A percentile compares a stretch with the other conserved stretches of the same genome.
phyloP scores from a whole-genome alignment of 768 basidiomycete genomes.

The Leucocoprinus leucothites region DNA sequence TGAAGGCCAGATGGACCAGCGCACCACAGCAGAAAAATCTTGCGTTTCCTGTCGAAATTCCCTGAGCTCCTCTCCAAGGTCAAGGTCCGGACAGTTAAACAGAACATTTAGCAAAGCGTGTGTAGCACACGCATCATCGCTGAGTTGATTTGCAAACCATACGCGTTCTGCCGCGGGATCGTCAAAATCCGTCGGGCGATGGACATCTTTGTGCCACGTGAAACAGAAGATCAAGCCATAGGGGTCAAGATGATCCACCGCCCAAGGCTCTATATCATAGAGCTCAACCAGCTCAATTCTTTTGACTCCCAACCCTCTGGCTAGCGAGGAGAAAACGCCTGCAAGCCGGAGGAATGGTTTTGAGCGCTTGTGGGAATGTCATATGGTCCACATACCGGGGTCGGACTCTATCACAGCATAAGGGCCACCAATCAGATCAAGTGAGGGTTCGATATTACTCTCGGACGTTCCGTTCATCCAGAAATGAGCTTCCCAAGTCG shows the following conservation, averaged over 20 bases:
- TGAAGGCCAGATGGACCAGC: conserved; percentile 19
- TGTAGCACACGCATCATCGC: conserved; percentile 63
- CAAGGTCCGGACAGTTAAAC: conserved; percentile 50
- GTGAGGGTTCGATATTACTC: not conserved
- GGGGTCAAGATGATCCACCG: conserved; percentile 55
- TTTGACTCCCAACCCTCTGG: conserved; percentile 49
- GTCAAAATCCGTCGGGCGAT: conserved; percentile 42
- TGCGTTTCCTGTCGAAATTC: conserved; percentile 48
- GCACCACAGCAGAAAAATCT: conserved; percentile 55
- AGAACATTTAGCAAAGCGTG: conserved; percentile 60
- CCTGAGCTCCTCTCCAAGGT: conserved; percentile 43
- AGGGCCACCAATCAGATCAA: conserved; percentile 58
- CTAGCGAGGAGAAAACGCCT: conserved; percentile 60
- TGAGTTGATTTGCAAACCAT: conserved; percentile 71
- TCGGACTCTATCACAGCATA: conserved; percentile 63
- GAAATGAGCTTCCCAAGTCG: not conserved
- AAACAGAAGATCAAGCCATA: conserved; percentile 65
- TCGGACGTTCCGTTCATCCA: not conserved
- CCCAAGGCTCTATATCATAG: conserved; percentile 63
- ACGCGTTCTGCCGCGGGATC: conserved; percentile 54
- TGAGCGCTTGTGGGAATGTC: not conserved
- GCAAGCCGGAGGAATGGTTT: not conserved
- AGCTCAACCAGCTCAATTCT: conserved; percentile 55
- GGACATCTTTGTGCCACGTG: conserved; percentile 49
- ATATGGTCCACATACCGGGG: conserved; percentile 31